These are phyloP conservation scores for Yamadazyma kitorensis DNA, from an alignment of 805 yeast species.

Conservation along the genomic window DNA sequence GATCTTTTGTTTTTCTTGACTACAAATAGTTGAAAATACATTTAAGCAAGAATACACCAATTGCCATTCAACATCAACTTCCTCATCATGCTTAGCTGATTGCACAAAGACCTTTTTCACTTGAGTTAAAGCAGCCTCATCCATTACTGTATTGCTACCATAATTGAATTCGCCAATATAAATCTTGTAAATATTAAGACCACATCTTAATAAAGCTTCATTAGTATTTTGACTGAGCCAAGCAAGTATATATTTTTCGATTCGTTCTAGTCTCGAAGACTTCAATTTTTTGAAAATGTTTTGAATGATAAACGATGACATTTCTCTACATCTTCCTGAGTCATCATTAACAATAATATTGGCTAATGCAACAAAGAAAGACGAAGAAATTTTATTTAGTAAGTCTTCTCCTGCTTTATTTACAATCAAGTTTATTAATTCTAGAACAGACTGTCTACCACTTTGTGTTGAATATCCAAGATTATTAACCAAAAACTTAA, in stretches of 20 bases:
- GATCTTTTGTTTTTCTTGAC: conserved; percentile 30
- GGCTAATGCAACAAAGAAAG: conserved; percentile 81
- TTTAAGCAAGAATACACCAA: conserved; percentile 64
- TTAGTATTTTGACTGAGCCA: conserved; percentile 65
- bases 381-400: conserved; percentile 58
- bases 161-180: conserved; percentile 49
- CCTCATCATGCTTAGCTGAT: conserved; percentile 33
- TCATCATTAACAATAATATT: conserved; percentile 78
- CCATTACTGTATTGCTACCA: conserved; percentile 36
- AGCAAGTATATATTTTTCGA: conserved; percentile 44
- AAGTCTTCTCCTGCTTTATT: conserved; percentile 61
- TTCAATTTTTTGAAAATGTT: conserved; percentile 50
- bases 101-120: conserved; percentile 22
- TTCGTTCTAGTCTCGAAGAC: conserved; percentile 24
- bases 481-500: conserved; percentile 76
- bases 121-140: conserved; percentile 30
- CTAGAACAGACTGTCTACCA: conserved; percentile 91
- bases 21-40: conserved; percentile 44
- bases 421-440: conserved; percentile 69
- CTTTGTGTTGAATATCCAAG: conserved; percentile 78
- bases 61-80: conserved; percentile 66
- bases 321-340: conserved; percentile 74
- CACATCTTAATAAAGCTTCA: conserved; percentile 60
- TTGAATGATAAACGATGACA: conserved; percentile 64
- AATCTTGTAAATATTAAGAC: conserved; percentile 69